phyloP scores from a whole-genome alignment of 192 early-diverging fungal species.

The Coemansia sp. region DNA sequence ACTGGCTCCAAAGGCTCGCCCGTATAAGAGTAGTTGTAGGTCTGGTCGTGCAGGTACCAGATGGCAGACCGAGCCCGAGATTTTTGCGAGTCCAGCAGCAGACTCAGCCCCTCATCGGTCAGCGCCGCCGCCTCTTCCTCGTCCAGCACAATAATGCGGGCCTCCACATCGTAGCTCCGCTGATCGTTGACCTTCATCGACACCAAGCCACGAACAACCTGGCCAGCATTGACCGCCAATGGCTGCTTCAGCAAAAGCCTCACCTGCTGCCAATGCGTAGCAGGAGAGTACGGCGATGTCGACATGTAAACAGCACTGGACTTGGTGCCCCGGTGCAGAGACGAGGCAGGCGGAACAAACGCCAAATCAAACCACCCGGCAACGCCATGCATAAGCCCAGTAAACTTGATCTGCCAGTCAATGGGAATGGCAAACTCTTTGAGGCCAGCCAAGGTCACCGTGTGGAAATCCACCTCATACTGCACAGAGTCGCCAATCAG shows the following conservation, averaged over 20 bases:
- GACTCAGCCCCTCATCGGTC: constrained; percentile 17
- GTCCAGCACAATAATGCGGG: constrained; percentile 58
- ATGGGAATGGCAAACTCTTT: constrained; percentile 85
- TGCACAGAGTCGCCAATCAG: constrained; percentile 65
- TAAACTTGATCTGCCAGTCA: constrained; percentile 76
- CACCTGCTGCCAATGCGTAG: constrained; percentile 98
- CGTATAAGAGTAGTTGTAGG: constrained; percentile 74
- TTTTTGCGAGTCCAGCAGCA: constrained; percentile 15
- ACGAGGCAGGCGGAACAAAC: constrained; percentile 61
- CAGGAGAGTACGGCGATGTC: constrained; percentile 79
- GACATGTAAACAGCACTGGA: constrained; percentile 74
- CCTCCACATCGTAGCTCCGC: constrained; percentile 85
- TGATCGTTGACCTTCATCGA: constrained; percentile 84
- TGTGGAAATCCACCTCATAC: constrained; percentile 80
- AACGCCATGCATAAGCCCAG: constrained; percentile 90
- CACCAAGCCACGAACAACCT: constrained; percentile 81
- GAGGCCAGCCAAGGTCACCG: constrained; percentile 72
- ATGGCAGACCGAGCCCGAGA: constrained; percentile 58
- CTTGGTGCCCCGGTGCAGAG: constrained; percentile 25
- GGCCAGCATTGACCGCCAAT: constrained; percentile 89
- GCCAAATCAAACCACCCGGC: constrained; percentile 96
- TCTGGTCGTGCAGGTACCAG: constrained; percentile 94
- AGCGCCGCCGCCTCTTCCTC: constrained; percentile 41
- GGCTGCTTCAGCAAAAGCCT: constrained; percentile 92
- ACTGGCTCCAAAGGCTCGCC: constrained; percentile 24